Evolutionary conservation across 768 basidiomycete genomes (phyloP).

Genomic region (Russula brevipes): DNA sequence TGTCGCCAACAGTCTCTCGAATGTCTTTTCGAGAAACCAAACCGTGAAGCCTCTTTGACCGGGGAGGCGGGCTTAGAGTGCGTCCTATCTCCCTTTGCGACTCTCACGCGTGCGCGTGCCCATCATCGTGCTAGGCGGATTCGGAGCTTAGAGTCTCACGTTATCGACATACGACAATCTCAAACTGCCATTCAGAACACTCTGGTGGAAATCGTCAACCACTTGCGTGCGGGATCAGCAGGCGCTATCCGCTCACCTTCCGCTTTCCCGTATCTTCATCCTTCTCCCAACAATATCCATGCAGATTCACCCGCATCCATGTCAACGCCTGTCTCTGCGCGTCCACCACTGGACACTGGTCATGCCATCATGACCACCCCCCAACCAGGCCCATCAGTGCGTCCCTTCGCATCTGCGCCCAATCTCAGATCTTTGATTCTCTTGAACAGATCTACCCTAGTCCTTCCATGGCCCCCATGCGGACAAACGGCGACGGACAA

Average conservation of each 20-base stretch:
- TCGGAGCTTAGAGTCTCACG: slow-evolving; percentile 80
- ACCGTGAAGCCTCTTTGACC: slow-evolving; percentile 77
- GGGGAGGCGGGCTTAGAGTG: slow-evolving; percentile 89
- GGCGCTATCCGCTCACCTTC: slow-evolving; percentile 60
- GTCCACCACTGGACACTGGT: slow-evolving; percentile 26
- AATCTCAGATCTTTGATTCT: background rate
- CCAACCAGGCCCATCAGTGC: slow-evolving; percentile 30
- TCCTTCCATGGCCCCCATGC: slow-evolving; percentile 7
- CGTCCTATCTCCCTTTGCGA: slow-evolving; percentile 32
- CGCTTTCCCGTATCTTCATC: slow-evolving; percentile 51
- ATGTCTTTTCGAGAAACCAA: slow-evolving; percentile 94
- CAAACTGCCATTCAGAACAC: slow-evolving; percentile 74
- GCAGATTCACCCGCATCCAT: slow-evolving; percentile 45
- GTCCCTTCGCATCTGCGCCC: slow-evolving; percentile 16
- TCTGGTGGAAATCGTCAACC: slow-evolving; percentile 72
- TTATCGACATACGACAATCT: slow-evolving; percentile 71
- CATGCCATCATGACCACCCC: slow-evolving; percentile 28
- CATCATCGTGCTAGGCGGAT: slow-evolving; percentile 59
- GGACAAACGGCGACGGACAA: slow-evolving; percentile 8
- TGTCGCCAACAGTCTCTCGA: slow-evolving; percentile 87
- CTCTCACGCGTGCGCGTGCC: background rate
- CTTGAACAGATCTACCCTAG: slow-evolving; percentile 18
- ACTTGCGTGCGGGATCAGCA: slow-evolving; percentile 55
- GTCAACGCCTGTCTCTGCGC: slow-evolving; percentile 38
- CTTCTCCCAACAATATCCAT: slow-evolving; percentile 59